phyloP scores from a whole-genome alignment of 345 rosid species.

The Angophora floribunda region DNA sequence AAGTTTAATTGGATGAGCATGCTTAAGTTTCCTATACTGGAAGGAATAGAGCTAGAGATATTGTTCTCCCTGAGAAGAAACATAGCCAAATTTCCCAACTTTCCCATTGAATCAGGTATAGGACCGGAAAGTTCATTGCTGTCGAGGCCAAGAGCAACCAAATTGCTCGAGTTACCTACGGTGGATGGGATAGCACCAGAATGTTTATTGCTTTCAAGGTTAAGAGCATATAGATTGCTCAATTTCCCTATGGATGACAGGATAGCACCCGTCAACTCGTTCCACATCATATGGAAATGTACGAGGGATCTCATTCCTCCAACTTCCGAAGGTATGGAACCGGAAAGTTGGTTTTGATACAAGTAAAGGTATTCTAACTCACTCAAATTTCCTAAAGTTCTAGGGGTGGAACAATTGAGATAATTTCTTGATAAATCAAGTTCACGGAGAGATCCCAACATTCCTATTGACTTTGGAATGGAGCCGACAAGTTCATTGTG shows the following conservation, averaged over 20 bases:
- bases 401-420: not conserved
- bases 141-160: not conserved
- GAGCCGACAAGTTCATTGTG: not conserved
- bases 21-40: not conserved
- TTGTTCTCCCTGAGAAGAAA: too few relatives aligned
- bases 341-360: not conserved
- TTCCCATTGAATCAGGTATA: not conserved
- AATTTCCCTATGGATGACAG: not conserved
- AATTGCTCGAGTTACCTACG: not conserved
- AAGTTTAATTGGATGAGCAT: too few relatives aligned
- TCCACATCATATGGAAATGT: not conserved
- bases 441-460: not conserved
- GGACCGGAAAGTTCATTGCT: not conserved
- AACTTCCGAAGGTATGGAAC: not conserved
- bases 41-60: not conserved
- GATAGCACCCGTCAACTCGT: not conserved
- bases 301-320: not conserved
- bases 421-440: not conserved
- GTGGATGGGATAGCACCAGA: not conserved
- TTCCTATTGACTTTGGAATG: not conserved
- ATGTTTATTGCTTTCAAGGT: not conserved
- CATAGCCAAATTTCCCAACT: too few relatives aligned
- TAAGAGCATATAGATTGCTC: not conserved
- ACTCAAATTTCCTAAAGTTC: not conserved
- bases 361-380: not conserved